Evolutionary conservation across 108 stramenopile genomes (phyloP).

Genomic region (Epipyxis sp.): DNA sequence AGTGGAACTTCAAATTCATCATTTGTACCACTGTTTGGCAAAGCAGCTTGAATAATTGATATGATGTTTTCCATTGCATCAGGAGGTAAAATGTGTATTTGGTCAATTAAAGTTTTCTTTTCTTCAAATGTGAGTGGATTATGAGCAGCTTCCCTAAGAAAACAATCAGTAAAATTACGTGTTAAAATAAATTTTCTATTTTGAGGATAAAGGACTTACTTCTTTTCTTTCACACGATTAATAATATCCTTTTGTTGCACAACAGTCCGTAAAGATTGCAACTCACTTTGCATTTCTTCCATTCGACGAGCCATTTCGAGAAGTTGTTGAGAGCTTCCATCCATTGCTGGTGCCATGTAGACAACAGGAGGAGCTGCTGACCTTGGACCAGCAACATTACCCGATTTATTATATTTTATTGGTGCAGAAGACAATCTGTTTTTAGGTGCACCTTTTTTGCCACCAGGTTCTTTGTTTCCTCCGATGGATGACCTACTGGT

Average conservation of each 20-base stretch:
- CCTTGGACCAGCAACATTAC: background rate
- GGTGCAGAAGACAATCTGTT: too few species aligned
- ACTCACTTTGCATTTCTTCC: background rate
- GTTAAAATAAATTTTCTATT: too few species aligned
- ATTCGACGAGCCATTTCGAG: background rate
- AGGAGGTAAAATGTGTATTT: background rate
- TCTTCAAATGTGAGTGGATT: slow-evolving; percentile 29
- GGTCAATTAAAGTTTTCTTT: background rate
- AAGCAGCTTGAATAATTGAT: background rate
- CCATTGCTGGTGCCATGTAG: background rate
- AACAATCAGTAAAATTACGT: too few species aligned
- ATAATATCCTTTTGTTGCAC: background rate
- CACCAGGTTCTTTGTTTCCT: too few species aligned
- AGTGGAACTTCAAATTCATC: slow-evolving; percentile 33
- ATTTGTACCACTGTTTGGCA: background rate
- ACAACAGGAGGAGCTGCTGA: too few species aligned
- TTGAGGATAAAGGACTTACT: too few species aligned
- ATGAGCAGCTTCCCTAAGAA: slow-evolving; percentile 13
- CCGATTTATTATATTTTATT: too few species aligned
- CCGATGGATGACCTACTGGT: too few species aligned
- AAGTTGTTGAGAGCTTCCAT: background rate
- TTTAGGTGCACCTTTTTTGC: too few species aligned
- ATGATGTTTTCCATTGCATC: slow-evolving; percentile 2
- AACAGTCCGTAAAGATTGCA: background rate
- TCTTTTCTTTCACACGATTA: background rate